phyloP scores from a whole-genome alignment of 73 alveolate species.

The Paramecium sonneborni region DNA sequence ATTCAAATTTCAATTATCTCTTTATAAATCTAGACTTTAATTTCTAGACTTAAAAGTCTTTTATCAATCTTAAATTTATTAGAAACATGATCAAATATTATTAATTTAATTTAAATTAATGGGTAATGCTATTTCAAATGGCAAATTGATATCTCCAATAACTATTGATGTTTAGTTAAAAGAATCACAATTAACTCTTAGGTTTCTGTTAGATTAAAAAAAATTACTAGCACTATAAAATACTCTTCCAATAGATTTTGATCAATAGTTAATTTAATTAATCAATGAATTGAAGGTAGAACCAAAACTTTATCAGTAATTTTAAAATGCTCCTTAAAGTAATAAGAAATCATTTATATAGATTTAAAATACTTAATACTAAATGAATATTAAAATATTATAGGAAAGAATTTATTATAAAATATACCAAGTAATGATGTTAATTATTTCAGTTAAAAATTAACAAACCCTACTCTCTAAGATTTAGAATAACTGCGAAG shows the following conservation, averaged over 20 bases:
- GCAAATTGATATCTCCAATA: neutral
- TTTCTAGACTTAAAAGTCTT: no score
- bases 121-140: constrained; percentile 10
- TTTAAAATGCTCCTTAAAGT: neutral
- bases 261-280: neutral
- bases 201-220: neutral
- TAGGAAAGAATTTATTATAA: neutral
- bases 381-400: neutral
- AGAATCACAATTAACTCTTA: neutral
- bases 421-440: neutral
- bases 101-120: neutral
- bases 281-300: neutral
- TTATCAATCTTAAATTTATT: no score
- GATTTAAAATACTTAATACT: neutral
- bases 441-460: neutral
- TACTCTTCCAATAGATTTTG: neutral
- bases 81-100: no score
- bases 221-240: neutral
- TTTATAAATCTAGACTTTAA: no score
- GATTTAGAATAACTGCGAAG: neutral
- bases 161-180: neutral
- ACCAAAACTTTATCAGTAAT: neutral
- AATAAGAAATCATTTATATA: neutral
- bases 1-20: no score
- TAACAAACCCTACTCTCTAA: neutral